These are phyloP conservation scores for Erodium moschatum DNA, from an alignment of 441 rosid species.

Conservation along the genomic window DNA sequence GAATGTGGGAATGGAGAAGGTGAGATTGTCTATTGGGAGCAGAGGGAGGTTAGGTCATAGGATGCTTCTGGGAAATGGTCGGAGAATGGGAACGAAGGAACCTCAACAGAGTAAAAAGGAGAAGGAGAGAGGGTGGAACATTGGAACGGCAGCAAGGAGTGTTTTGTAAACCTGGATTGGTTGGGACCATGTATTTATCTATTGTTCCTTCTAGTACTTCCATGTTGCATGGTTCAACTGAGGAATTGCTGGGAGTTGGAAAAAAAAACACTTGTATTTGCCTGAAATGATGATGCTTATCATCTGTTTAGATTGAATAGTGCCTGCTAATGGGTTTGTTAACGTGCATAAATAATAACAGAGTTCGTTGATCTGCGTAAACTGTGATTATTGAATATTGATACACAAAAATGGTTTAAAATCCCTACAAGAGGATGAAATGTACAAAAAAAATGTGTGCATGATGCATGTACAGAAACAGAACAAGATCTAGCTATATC, in stretches of 20 bases:
- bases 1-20: constrained; percentile 77
- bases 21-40: constrained; percentile 77
- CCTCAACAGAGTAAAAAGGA: constrained; percentile 50
- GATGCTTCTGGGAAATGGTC: constrained; percentile 46
- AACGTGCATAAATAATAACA: no score
- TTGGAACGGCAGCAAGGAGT: constrained; percentile 28
- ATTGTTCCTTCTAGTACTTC: not conserved
- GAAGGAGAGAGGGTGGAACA: constrained; percentile 76
- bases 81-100: constrained; percentile 42
- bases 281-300: no score
- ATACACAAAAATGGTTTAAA: no score
- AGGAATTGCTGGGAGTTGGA: not conserved
- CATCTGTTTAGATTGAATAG: no score
- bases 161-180: not conserved
- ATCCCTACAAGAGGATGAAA: no score
- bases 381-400: no score
- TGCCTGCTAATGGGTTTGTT: no score
- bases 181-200: not conserved
- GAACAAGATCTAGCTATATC: no score
- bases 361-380: no score
- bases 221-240: not conserved
- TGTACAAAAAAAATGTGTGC: no score
- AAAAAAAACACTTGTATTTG: not conserved
- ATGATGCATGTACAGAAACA: no score
- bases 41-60: constrained; percentile 62